phyloP scores from a whole-genome alignment of 768 basidiomycete genomes.

The Lentinula guzmanii region DNA sequence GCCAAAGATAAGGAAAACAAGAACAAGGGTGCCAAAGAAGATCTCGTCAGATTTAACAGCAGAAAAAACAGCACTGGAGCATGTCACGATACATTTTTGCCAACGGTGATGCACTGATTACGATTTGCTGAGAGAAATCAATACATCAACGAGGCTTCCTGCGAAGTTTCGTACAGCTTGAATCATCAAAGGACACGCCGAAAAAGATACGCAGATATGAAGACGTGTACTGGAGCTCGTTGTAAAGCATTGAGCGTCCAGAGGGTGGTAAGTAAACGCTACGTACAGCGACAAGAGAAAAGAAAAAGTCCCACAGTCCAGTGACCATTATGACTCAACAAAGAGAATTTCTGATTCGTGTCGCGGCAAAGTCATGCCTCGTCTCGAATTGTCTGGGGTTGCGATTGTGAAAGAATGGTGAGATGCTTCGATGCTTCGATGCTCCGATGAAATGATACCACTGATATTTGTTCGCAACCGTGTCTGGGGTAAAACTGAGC shows the following conservation, averaged over 20 bases:
- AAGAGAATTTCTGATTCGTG: neutral
- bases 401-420: neutral
- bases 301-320: neutral
- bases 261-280: neutral
- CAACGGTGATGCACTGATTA: neutral
- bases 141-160: neutral
- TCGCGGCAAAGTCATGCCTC: neutral
- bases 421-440: constrained; percentile 1
- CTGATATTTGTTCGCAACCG: constrained; percentile 1
- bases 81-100: neutral
- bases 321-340: neutral
- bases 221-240: no score
- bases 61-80: neutral
- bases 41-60: neutral
- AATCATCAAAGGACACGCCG: no score
- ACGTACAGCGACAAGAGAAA: neutral
- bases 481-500: neutral
- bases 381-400: neutral
- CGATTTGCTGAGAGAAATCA: neutral
- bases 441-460: neutral
- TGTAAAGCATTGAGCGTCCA: no score
- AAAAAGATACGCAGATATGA: no score
- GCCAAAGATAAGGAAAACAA: neutral
- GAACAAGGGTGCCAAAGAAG: neutral
- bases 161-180: neutral